A percentile compares a stretch with the other conserved stretches of the same genome.
These are phyloP conservation scores for Lobulomyces angularis DNA, from an alignment of 192 early-diverging fungal species.

Conservation along the genomic window DNA sequence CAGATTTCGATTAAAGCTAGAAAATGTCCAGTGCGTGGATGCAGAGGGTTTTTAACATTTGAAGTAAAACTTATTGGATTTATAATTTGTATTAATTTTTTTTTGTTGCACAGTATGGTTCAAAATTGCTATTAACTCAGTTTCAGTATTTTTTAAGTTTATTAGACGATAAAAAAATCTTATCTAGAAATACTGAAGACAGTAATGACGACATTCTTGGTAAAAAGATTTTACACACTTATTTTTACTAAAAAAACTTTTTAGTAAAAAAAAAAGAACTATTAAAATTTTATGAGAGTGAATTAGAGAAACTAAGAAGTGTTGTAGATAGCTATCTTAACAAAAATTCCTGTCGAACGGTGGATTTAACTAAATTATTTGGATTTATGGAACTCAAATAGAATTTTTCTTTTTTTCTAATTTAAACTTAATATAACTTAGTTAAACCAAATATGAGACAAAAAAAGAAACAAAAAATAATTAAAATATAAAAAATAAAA, in stretches of 20 bases:
- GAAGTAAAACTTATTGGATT: conserved; percentile 38
- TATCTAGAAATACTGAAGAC: conserved; percentile 2
- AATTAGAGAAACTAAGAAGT: no score
- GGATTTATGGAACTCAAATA: no score
- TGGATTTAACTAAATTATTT: no score
- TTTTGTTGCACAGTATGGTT: conserved; percentile 48
- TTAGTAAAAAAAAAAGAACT: conserved; percentile 1
- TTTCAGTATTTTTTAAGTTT: conserved; percentile 62
- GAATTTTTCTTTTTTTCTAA: no score
- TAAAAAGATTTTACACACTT: conserved; percentile 11
- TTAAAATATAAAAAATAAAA: no score
- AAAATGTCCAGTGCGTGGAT: conserved; percentile 53
- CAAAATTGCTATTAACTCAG: conserved; percentile 68
- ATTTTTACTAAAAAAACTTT: conserved; percentile 5
- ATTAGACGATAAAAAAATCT: conserved; percentile 43
- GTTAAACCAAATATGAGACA: no score
- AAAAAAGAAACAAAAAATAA: no score
- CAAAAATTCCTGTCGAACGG: no score
- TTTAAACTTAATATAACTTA: no score
- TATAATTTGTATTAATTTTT: not conserved
- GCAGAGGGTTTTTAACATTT: conserved; percentile 48
- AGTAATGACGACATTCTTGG: not conserved
- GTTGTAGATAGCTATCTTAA: no score
- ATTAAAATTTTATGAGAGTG: no score
- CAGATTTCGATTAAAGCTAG: conserved; percentile 55